phyloP scores from a whole-genome alignment of 2,329 filamentous ascomycete species.

The Claviceps sp. region DNA sequence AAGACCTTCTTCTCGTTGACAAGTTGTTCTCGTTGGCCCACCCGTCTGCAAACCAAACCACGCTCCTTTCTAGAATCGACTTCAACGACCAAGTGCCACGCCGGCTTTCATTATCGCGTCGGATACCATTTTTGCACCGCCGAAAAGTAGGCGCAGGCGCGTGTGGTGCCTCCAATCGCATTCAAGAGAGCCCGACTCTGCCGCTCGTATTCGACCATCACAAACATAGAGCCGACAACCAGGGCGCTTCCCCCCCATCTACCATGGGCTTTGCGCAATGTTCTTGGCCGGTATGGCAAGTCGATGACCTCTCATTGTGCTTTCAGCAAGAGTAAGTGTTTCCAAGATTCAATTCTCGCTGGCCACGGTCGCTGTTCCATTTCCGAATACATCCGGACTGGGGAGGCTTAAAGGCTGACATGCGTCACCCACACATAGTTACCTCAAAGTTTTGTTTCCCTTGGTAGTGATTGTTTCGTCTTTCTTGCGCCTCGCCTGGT shows the following conservation, averaged over 20 bases:
- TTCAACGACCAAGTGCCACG: neutral
- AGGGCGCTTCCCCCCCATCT: conserved; percentile 4
- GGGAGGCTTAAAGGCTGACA: neutral
- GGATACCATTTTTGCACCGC: conserved; percentile 1
- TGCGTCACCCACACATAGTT: conserved; percentile 12
- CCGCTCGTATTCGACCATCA: neutral
- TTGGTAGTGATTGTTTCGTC: conserved; percentile 58
- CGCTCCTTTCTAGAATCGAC: neutral
- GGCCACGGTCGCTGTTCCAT: neutral
- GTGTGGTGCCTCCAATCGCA: neutral
- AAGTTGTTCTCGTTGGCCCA: neutral
- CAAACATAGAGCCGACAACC: conserved; percentile 2
- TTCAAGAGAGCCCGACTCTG: neutral
- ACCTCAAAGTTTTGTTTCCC: conserved; percentile 59
- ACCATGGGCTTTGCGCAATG: conserved; percentile 39
- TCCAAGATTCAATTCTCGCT: neutral
- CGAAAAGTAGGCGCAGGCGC: neutral
- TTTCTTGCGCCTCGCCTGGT: conserved; percentile 48
- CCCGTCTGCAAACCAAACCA: neutral
- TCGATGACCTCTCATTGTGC: conserved; percentile 51
- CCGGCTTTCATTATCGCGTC: neutral
- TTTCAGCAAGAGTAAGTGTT: conserved; percentile 53
- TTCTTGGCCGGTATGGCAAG: conserved; percentile 44
- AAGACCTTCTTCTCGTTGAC: neutral
- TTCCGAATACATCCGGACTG: neutral